Base-by-base conservation (phyloP, 305 asterid species). In the Solanum hybrid region DNA sequence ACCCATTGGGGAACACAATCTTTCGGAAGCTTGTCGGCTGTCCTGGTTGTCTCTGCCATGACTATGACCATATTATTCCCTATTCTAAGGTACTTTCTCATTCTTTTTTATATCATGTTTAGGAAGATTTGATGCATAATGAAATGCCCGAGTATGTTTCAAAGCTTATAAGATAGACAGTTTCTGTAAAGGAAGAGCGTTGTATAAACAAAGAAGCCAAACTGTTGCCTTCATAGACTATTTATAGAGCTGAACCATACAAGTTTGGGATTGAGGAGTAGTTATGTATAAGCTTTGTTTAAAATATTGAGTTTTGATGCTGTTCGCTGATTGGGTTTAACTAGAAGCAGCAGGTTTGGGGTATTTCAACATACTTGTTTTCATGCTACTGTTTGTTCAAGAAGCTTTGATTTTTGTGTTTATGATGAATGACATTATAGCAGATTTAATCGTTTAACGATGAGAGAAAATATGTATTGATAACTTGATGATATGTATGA, bases 21-120 rank as follows among this genome's bases (percentile, higher is more conserved):
- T 96, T 97, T 89, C 91, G 98, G 93, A 97, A 97, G 94, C 97
- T 97, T 68, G 99, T 96, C 3, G 99, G 99, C 22, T 97, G 99
- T 93, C 95, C 98, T 33, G 99, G 99, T 92, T 97, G 99, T 92
- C 94, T 97, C 76, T 97, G 99, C 94, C 98, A 97, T 91, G 99
- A 96, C 90, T 96, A 96, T 92, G 99, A 97, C 91, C 99, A 96
- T 93, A 96, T 97, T 89, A n/a, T 96, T 91, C 99, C 99, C 84
- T 97, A 95, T 92, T 97, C 99, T 38, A 97, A 96, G 26, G 72
- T 61, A 61, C 72, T 20, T 61, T 61, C 2, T 61, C 2, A 45
- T 51, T 51, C 65, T 15, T 51, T 15, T 51, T 51, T 51, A 14
- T 51, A 51, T 51, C 65, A 51, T 2, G 65, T 51, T 14, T 51